Percentiles rank a stretch among this genome's conserved stretches.
These are phyloP conservation scores for Apostasia shenzhenica DNA, from an alignment of 106 monocot species.

Conservation along the genomic window DNA sequence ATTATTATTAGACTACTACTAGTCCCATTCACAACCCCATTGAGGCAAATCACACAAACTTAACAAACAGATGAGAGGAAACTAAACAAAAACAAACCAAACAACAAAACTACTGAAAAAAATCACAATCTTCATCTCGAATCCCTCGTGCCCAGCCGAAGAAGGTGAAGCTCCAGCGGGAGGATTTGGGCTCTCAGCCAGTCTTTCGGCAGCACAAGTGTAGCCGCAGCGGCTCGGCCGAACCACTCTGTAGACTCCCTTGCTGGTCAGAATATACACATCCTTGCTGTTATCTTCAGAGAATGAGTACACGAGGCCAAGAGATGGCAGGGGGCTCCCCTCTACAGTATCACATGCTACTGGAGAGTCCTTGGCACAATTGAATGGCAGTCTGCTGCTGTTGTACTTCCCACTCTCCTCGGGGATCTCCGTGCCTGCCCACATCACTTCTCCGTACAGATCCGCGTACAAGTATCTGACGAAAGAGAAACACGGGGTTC, in stretches of 20 bases:
- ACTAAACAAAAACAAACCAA: background rate
- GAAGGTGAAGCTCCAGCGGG: slow-evolving; percentile 13
- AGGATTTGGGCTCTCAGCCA: slow-evolving; percentile 12
- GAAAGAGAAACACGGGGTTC: background rate
- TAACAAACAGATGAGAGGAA: background rate
- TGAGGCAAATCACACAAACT: no score
- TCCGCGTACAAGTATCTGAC: slow-evolving; percentile 73
- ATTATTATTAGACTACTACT: no score
- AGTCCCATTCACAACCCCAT: no score
- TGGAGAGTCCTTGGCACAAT: slow-evolving; percentile 62
- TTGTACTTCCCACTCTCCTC: slow-evolving; percentile 73
- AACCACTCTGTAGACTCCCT: slow-evolving; percentile 77
- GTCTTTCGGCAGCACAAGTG: slow-evolving; percentile 48
- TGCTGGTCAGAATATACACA: slow-evolving; percentile 44
- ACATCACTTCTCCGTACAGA: slow-evolving; percentile 53
- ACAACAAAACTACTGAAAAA: background rate
- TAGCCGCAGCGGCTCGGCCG: slow-evolving; percentile 74
- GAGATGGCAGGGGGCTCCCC: slow-evolving; percentile 37
- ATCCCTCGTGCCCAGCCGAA: background rate
- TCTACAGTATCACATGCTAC: slow-evolving; percentile 51
- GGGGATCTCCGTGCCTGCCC: slow-evolving; percentile 63
- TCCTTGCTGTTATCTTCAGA: slow-evolving; percentile 74
- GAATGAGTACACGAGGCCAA: slow-evolving; percentile 74
- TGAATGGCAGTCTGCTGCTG: slow-evolving; percentile 34
- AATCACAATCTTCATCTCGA: background rate